Evolutionary conservation across 1,284 basidiomycete genomes (phyloP).

Genomic region (Sporisorium scitamineum): DNA sequence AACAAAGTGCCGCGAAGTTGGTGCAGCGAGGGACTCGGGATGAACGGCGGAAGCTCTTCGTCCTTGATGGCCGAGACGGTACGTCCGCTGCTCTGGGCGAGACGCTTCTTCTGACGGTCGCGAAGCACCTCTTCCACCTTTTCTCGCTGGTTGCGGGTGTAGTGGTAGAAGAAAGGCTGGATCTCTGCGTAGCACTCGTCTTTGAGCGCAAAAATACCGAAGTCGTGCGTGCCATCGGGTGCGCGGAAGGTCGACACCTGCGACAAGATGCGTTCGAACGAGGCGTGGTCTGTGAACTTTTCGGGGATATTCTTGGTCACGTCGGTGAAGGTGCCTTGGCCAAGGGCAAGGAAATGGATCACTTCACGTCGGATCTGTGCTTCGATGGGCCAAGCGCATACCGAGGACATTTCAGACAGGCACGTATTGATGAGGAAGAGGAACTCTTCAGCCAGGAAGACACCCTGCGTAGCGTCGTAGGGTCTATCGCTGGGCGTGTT

Average conservation of each 20-base stretch:
- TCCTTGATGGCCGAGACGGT: constrained; percentile 38
- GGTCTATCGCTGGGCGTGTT: constrained; percentile 47
- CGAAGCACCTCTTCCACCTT: constrained; percentile 85
- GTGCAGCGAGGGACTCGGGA: constrained; percentile 28
- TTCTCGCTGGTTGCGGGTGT: constrained; percentile 92
- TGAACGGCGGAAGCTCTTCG: constrained; percentile 36
- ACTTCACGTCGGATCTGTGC: constrained; percentile 84
- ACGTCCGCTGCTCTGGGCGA: constrained; percentile 29
- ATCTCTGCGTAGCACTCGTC: constrained; percentile 86
- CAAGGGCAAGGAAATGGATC: constrained; percentile 88
- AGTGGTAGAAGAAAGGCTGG: constrained; percentile 96
- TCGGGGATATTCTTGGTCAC: constrained; percentile 91
- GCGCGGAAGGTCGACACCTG: constrained; percentile 85
- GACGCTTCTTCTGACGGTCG: constrained; percentile 36
- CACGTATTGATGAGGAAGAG: constrained; percentile 88
- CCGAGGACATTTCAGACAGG: constrained; percentile 82
- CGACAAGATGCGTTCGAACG: constrained; percentile 83
- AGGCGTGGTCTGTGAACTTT: constrained; percentile 84
- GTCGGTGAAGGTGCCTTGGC: constrained; percentile 89
- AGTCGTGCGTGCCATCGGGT: constrained; percentile 81
- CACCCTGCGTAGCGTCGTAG: constrained; percentile 80
- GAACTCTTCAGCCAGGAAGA: constrained; percentile 91
- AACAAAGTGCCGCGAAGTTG: constrained; percentile 51
- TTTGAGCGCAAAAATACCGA: constrained; percentile 87
- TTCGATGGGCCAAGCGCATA: constrained; percentile 79